phyloP scores from a whole-genome alignment of 768 basidiomycete genomes.

The Collybia mongolica region DNA sequence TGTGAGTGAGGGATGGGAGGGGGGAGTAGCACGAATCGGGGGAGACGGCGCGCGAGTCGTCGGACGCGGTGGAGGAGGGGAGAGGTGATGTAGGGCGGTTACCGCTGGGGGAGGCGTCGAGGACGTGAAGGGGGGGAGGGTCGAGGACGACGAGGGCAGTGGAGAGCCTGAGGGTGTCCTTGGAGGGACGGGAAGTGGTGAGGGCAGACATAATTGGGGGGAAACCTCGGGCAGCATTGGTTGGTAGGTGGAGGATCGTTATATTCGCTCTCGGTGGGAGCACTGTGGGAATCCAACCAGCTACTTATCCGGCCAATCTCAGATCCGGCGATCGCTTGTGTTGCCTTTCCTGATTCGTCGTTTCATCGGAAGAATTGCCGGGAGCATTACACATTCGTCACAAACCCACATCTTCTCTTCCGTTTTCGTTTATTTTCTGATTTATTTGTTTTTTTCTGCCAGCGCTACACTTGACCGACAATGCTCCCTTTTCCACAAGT shows the following conservation, averaged over 20 bases:
- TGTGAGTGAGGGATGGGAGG: constrained; percentile 25
- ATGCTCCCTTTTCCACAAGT: no score
- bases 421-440: background rate
- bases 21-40: constrained; percentile 23
- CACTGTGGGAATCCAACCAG: background rate
- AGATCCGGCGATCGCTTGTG: constrained; percentile 11
- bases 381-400: constrained; percentile 5
- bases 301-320: constrained; percentile 5
- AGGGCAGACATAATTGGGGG: constrained; percentile 22
- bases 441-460: background rate
- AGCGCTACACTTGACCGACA: no score
- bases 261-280: constrained; percentile 17
- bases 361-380: constrained; percentile 11
- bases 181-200: constrained; percentile 16
- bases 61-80: constrained; percentile 4
- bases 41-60: constrained; percentile 7
- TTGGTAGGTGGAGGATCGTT: constrained; percentile 9
- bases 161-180: background rate
- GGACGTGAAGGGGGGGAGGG: background rate
- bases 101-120: background rate
- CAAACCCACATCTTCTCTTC: background rate
- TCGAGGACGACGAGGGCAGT: constrained; percentile 2
- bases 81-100: background rate
- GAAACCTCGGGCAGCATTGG: background rate
- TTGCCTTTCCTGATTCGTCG: constrained; percentile 5